A percentile compares a stretch with the other conserved stretches of the same genome.
Conservation (phyloP, 2,329 filamentous ascomycete genomes). For the Fusarium algeriense region DNA sequence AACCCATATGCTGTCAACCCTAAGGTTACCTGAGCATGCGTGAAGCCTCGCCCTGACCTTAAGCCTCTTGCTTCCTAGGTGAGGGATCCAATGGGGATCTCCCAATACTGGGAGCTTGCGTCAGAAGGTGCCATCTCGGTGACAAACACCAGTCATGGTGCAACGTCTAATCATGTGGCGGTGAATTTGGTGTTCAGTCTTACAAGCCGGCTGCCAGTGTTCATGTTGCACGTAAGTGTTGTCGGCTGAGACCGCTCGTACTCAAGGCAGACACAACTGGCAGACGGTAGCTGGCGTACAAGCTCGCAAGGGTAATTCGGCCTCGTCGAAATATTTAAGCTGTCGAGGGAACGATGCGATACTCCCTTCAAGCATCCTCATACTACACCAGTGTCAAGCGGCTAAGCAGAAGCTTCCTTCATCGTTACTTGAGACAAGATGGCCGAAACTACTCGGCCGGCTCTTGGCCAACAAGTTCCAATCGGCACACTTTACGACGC, state of each 20-base stretch:
- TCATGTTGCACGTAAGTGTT: not conserved
- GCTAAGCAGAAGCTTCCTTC: fast-evolving
- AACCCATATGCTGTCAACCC: not conserved
- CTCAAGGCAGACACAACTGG: not conserved
- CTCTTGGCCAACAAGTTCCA: constrained; percentile 17
- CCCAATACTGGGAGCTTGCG: not conserved
- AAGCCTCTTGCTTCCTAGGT: too few relatives aligned
- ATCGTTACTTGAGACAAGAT: not conserved
- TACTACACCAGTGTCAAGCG: too few relatives aligned
- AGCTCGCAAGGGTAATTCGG: not conserved
- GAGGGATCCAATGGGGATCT: not conserved
- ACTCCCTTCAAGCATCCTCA: not conserved
- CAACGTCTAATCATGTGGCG: not conserved
- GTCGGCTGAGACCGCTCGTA: too few relatives aligned
- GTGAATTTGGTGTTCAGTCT: not conserved
- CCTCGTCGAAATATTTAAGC: not conserved
- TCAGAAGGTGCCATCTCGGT: constrained; percentile 9
- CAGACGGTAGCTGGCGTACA: fast-evolving
- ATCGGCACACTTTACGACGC: constrained; percentile 38
- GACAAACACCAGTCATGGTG: not conserved
- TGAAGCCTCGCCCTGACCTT: not conserved
- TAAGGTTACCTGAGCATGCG: not conserved
- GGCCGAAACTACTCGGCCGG: not conserved
- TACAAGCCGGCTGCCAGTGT: not conserved
- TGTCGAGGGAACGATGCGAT: fast-evolving